Evolutionary conservation across 2,329 filamentous ascomycete genomes (phyloP).

Genomic region (Aspergillus brunneoviolaceus): DNA sequence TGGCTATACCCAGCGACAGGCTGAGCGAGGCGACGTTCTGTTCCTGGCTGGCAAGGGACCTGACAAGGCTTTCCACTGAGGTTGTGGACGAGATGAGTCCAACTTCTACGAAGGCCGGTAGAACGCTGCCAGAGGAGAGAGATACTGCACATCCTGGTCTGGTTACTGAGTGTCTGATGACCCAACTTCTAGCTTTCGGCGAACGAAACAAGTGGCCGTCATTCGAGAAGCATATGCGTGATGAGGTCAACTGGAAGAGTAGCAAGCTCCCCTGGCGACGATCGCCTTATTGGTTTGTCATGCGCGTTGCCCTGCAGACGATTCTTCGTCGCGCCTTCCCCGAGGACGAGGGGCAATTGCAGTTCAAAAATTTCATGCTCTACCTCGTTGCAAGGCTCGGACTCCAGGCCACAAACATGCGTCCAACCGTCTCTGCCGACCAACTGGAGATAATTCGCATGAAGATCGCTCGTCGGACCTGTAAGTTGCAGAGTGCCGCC

Average conservation of each 20-base stretch:
- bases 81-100: conserved; percentile 32
- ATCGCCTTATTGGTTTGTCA: conserved; percentile 55
- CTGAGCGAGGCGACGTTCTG: conserved; percentile 25
- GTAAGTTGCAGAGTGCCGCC: conserved; percentile 38
- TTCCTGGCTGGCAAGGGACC: conserved; percentile 27
- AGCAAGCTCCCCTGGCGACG: conserved; percentile 47
- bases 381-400: conserved; percentile 47
- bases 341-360: conserved; percentile 7
- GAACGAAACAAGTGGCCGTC: conserved; percentile 17
- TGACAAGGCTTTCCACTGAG: conserved; percentile 36
- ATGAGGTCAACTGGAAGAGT: conserved; percentile 50
- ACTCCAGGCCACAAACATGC: conserved; percentile 14
- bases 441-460: conserved; percentile 42
- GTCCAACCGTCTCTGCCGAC: conserved; percentile 25
- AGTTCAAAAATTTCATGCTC: conserved; percentile 56
- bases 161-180: conserved; percentile 52
- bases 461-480: conserved; percentile 46
- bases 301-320: conserved; percentile 53
- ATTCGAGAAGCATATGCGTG: conserved; percentile 53
- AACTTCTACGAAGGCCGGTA: conserved; percentile 37
- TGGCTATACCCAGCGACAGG: conserved; percentile 28
- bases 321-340: conserved; percentile 20
- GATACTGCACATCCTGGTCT: conserved; percentile 51
- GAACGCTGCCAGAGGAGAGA: too few relatives aligned
- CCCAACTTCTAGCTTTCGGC: conserved; percentile 45